These are phyloP conservation scores for Fusarium sp. DNA, from an alignment of 2,329 filamentous ascomycete genomes.

Conservation along the genomic window DNA sequence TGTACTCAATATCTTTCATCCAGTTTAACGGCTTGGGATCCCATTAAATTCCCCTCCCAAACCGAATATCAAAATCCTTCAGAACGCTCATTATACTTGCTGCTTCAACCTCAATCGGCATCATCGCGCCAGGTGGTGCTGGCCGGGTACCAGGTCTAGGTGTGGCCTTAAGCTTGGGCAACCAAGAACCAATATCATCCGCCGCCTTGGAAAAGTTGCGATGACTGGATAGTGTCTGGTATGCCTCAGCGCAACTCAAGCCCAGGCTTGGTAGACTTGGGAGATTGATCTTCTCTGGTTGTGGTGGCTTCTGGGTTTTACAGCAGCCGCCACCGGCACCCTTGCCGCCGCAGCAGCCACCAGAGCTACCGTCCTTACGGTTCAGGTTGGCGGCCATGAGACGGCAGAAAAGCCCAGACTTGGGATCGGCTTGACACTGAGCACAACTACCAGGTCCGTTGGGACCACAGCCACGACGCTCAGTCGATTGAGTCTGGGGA, in stretches of 20 bases:
- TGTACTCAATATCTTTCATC: conserved; percentile 14
- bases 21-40: conserved; percentile 26
- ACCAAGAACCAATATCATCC: conserved; percentile 78
- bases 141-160: conserved; percentile 48
- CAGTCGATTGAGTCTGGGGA: conserved; percentile 43
- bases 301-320: conserved; percentile 52
- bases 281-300: conserved; percentile 48
- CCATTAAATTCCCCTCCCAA: conserved; percentile 58
- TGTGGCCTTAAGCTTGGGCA: conserved; percentile 75
- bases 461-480: conserved; percentile 61
- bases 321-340: conserved; percentile 71
- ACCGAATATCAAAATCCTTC: conserved; percentile 81
- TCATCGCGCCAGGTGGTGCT: conserved; percentile 52
- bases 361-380: conserved; percentile 49
- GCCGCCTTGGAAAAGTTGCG: conserved; percentile 78
- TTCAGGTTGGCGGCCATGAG: conserved; percentile 75
- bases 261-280: conserved; percentile 60
- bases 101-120: conserved; percentile 80
- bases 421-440: conserved; percentile 80
- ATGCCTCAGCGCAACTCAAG: conserved; percentile 79
- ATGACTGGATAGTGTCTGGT: conserved; percentile 80
- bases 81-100: conserved; percentile 88
- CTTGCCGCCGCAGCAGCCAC: conserved; percentile 73
- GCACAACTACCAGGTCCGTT: conserved; percentile 82
- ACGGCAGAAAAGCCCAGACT: conserved; percentile 84